Base-by-base conservation (phyloP, 495 filamentous ascomycete genomes). In the Penicillium cosmopolitanum region DNA sequence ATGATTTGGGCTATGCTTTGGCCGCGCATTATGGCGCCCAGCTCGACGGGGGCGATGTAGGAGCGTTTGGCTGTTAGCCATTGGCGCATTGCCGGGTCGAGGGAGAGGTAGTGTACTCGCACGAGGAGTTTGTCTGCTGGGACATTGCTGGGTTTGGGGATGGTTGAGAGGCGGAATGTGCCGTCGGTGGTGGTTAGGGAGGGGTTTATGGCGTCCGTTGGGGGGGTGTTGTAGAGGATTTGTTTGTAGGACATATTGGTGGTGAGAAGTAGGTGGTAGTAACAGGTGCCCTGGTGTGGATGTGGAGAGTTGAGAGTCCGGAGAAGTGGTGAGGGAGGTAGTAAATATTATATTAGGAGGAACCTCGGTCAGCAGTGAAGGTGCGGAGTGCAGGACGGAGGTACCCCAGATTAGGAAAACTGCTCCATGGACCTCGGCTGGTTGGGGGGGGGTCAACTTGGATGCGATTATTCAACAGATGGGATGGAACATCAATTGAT, bases 51-150 rank as follows among this genome's bases (percentile, higher is more conserved):
- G 0, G 85, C 80, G 12, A 86, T 69, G 74, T 92, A 93, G 13
- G 87, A 87, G 36, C 88, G 79, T 47, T 78, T 78, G 63, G 84
- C 84, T 62, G 76, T 81, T 40, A 95, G 80, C 90, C 89, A 92
- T 60, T 85, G 84, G 57, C 90, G 82, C 85, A 92, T 91, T n/a
- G 89, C 88, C 0, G 90, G 89, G 73, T 94, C 89, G 62, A 90
- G 84, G n/a, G 86, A 89, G 62, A 92, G 75, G 72, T 89, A 91
- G 50, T 88, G 78, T 1, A 74, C 74, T 62, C 90, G 84, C 23
- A 91, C 75, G 28, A 92, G 82, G 53, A 90, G 65, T 58, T 90
- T 78, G 64, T 86, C 82, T 66, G 84, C 73, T n/a, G 85, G 78
- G 15, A 23, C 23, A 77, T 69, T 21, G 19, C 19, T 65, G 10